Conservation (phyloP, 179 eudicot species). For the Dionaea muscipula region DNA sequence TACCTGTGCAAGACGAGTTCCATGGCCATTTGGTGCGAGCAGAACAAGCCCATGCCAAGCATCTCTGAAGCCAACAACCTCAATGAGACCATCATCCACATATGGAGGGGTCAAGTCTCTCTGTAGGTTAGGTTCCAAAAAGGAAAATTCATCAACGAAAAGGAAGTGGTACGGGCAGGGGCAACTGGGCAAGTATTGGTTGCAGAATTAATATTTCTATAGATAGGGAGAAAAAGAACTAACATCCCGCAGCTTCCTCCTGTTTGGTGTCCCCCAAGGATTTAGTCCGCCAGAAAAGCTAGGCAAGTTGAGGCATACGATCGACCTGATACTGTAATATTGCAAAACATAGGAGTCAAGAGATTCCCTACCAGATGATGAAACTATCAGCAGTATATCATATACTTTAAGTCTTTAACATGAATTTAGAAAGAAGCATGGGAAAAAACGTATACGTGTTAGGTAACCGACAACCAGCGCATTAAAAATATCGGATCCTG, state of each 20-base stretch:
- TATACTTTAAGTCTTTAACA: too few species aligned
- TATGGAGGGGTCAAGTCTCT: constrained; percentile 71
- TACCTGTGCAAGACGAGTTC: constrained; percentile 99
- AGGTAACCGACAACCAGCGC: too few species aligned
- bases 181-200: too few species aligned
- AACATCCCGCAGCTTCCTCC: constrained; percentile 44
- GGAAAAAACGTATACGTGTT: too few species aligned
- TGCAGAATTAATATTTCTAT: too few species aligned
- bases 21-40: constrained; percentile 84
- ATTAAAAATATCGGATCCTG: too few species aligned
- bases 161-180: too few species aligned
- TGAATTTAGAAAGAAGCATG: too few species aligned
- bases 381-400: too few species aligned
- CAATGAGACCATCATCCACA: constrained; percentile 87
- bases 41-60: constrained; percentile 98
- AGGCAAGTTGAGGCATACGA: constrained; percentile 91
- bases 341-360: not conserved
- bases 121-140: constrained; percentile 19
- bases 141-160: too few species aligned
- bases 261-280: constrained; percentile 94
- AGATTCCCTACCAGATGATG: not conserved
- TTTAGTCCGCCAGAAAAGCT: constrained; percentile 96
- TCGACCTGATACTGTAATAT: constrained; percentile 73
- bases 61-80: constrained; percentile 90
- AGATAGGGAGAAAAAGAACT: constrained; percentile 12